phyloP scores from a whole-genome alignment of 1,284 basidiomycete species.

The Melampsora americana region DNA sequence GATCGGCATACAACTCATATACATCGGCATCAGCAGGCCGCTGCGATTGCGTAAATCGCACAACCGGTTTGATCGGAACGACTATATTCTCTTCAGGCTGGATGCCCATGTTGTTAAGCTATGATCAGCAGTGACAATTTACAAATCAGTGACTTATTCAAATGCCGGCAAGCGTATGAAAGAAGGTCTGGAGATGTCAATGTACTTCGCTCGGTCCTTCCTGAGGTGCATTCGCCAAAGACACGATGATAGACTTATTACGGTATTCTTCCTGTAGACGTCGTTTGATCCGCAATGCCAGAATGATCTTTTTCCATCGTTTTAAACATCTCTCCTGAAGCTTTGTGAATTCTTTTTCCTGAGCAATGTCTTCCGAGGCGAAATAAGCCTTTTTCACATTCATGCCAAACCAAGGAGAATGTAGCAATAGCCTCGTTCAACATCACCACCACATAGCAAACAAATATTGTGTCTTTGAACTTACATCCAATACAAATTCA shows the following conservation, averaged over 20 bases:
- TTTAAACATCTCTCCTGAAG: slow-evolving; percentile 76
- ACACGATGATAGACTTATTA: neutral
- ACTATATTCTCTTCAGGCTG: neutral
- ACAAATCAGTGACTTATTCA: neutral
- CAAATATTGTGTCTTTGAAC: slow-evolving; percentile 45
- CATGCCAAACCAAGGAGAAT: neutral
- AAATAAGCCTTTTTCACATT: slow-evolving; percentile 66
- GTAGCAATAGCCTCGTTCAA: neutral
- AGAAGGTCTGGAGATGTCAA: neutral
- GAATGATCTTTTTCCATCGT: slow-evolving; percentile 81
- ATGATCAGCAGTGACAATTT: neutral
- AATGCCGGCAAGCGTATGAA: neutral
- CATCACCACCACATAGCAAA: neutral
- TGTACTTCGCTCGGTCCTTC: slow-evolving; percentile 25
- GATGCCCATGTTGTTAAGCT: neutral
- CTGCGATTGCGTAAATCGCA: neutral
- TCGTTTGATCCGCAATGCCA: slow-evolving; percentile 78
- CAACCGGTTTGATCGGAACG: neutral
- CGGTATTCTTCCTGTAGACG: slow-evolving; percentile 77
- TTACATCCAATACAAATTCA: slow-evolving; percentile 70
- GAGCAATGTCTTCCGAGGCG: slow-evolving; percentile 72
- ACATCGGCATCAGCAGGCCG: neutral
- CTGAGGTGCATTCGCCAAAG: slow-evolving; percentile 5
- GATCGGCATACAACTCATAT: slow-evolving; percentile 35
- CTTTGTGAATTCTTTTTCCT: slow-evolving; percentile 72